Percentiles rank a stretch among this genome's conserved stretches.
These are phyloP conservation scores for Terana coerulea DNA, from an alignment of 768 basidiomycete species.

Conservation along the genomic window DNA sequence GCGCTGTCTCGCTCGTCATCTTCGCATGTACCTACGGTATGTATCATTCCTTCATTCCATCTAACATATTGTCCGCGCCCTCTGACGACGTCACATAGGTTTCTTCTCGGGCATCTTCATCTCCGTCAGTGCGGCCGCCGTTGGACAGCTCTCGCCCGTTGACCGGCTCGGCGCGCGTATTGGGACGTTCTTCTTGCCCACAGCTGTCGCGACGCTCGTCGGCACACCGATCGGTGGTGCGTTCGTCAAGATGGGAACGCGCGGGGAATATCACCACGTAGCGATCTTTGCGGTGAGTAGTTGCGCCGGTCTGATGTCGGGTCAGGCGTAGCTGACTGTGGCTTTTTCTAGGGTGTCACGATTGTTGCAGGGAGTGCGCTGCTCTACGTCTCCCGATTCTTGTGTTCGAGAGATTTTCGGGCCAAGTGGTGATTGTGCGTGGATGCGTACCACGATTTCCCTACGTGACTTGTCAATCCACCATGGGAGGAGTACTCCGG, in stretches of 20 bases:
- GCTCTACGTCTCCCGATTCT: background rate
- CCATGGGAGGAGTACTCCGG: too few relatives aligned
- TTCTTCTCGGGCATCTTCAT: constrained; percentile 13
- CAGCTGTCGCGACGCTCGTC: constrained; percentile 6
- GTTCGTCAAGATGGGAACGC: constrained; percentile 2
- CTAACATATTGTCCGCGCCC: background rate
- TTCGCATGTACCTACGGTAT: constrained; percentile 11
- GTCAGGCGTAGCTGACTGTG: background rate
- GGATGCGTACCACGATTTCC: too few relatives aligned
- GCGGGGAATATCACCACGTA: constrained; percentile 6
- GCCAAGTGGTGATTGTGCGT: constrained; percentile 10
- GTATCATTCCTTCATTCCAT: background rate
- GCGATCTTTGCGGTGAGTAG: constrained; percentile 9
- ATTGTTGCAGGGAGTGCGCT: background rate
- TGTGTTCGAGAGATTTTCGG: background rate
- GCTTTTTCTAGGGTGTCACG: constrained; percentile 4
- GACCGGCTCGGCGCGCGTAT: constrained; percentile 7
- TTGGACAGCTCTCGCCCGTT: constrained; percentile 6
- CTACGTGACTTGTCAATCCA: too few relatives aligned
- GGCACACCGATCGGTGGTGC: constrained; percentile 11
- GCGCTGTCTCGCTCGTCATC: constrained; percentile 4
- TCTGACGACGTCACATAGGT: too few relatives aligned
- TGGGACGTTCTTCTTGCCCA: constrained; percentile 7
- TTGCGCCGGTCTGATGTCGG: background rate
- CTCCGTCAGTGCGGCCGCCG: constrained; percentile 7